A percentile compares a stretch with the other conserved stretches of the same genome.
Conservation (phyloP, 257 asterid species). For the Jacaranda copaia region DNA sequence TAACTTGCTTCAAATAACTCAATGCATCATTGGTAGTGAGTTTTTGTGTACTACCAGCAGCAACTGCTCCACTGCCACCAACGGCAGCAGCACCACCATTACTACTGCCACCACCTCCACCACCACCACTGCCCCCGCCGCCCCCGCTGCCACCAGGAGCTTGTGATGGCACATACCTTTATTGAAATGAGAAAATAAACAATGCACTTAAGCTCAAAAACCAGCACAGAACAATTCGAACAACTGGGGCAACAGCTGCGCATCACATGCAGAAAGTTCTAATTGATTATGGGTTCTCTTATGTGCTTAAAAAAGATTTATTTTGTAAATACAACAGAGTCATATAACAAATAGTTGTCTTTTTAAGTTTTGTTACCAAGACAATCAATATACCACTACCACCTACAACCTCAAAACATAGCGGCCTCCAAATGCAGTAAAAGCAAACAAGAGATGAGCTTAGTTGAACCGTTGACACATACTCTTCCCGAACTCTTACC, state of each 20-base stretch:
- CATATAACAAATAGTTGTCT: background rate
- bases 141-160: slow-evolving; percentile 54
- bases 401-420: slow-evolving; percentile 19
- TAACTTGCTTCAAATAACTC: slow-evolving; percentile 91
- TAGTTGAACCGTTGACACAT: slow-evolving; percentile 24
- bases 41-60: slow-evolving; percentile 68
- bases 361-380: slow-evolving; percentile 12
- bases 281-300: slow-evolving; percentile 15
- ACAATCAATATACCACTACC: slow-evolving; percentile 15
- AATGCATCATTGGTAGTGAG: slow-evolving; percentile 95
- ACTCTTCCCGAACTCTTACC: slow-evolving; percentile 18
- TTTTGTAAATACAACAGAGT: background rate
- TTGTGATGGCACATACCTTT: slow-evolving; percentile 72
- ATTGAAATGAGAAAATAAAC: slow-evolving; percentile 26
- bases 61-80: slow-evolving; percentile 46
- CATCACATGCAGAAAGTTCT: slow-evolving; percentile 24
- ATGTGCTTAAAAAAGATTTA: background rate
- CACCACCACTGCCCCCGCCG: slow-evolving; percentile 34
- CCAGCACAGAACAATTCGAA: slow-evolving; percentile 17
- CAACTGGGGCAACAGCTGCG: slow-evolving; percentile 13
- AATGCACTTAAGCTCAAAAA: slow-evolving; percentile 11
- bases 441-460: slow-evolving; percentile 9
- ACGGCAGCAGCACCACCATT: slow-evolving; percentile 52
- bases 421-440: slow-evolving; percentile 23
- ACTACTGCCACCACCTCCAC: slow-evolving; percentile 44